phyloP scores from a whole-genome alignment of 2,329 filamentous ascomycete genomes.

The Hymenoscyphus repandus region DNA sequence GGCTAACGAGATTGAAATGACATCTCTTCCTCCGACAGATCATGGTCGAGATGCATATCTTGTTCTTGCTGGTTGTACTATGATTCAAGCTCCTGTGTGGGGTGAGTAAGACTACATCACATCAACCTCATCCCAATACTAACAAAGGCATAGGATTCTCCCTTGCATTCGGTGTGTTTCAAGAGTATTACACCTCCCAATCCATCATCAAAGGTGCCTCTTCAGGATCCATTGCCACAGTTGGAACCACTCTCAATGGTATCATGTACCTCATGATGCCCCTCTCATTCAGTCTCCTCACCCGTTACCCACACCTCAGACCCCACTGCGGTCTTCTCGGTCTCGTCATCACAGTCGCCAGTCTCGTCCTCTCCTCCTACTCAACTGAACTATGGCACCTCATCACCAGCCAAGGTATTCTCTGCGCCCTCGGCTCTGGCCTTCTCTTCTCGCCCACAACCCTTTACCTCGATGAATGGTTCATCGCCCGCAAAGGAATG shows the following conservation, averaged over 20 bases:
- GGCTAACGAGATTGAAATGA: constrained; percentile 8
- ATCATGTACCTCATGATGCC: constrained; percentile 52
- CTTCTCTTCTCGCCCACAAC: constrained; percentile 52
- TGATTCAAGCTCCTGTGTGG: constrained; percentile 50
- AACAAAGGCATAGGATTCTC: constrained; percentile 50
- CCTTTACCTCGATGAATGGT: constrained; percentile 58
- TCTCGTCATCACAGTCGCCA: constrained; percentile 36
- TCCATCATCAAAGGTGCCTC: constrained; percentile 1
- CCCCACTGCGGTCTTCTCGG: constrained; percentile 35
- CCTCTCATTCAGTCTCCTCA: constrained; percentile 42
- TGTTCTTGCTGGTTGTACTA: constrained; percentile 44
- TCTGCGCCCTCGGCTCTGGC: constrained; percentile 53
- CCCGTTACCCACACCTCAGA: constrained; percentile 36
- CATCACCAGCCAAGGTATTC: constrained; percentile 53
- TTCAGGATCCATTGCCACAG: constrained; percentile 11
- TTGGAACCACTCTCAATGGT: constrained; percentile 33
- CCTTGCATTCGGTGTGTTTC: constrained; percentile 64
- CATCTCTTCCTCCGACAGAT: constrained; percentile 32
- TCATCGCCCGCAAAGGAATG: constrained; percentile 51
- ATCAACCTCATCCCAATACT: background rate
- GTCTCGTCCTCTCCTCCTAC: constrained; percentile 49
- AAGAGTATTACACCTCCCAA: constrained; percentile 54
- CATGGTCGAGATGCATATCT: constrained; percentile 38
- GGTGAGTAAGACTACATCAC: constrained; percentile 32
- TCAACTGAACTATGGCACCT: constrained; percentile 48